Percentiles rank a stretch among this genome's conserved stretches.
Conservation (phyloP, 164 flowering plant species). For the Sedum album region DNA sequence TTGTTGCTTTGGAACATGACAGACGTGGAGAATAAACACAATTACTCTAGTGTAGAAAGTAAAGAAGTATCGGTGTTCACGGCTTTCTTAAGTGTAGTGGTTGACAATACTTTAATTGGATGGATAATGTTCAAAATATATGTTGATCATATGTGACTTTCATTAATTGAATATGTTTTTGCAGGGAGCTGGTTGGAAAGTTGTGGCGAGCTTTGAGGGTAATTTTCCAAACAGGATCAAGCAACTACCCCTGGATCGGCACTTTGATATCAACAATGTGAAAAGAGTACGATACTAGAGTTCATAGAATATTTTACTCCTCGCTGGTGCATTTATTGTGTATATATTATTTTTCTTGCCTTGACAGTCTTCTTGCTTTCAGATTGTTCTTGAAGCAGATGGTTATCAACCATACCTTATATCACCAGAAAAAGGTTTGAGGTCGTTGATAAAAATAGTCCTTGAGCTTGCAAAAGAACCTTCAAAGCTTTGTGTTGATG, state of each 20-base stretch:
- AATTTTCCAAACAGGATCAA: conserved; percentile 94
- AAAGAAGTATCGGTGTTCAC: too few species aligned
- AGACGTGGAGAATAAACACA: too few species aligned
- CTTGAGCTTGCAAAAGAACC: conserved; percentile 98
- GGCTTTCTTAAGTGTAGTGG: too few species aligned
- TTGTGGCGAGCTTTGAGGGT: conserved; percentile 93
- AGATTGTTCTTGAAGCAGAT: conserved; percentile 99
- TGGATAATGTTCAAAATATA: background rate
- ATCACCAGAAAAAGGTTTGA: conserved; percentile 58
- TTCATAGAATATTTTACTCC: background rate
- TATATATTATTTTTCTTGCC: background rate
- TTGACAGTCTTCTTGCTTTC: conserved; percentile 8
- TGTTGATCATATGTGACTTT: too few species aligned
- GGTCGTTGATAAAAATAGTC: conserved; percentile 22
- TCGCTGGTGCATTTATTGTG: background rate
- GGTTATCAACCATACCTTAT: conserved; percentile 99
- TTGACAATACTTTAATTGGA: too few species aligned
- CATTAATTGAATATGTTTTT: background rate
- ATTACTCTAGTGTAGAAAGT: too few species aligned
- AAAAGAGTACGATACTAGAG: conserved; percentile 57
- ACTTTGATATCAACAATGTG: conserved; percentile 92
- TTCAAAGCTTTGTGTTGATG: conserved; percentile 60
- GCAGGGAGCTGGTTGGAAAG: conserved; percentile 70
- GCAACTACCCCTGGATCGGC: conserved; percentile 94
- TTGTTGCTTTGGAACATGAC: background rate